Evolutionary conservation across 2,329 filamentous ascomycete genomes (phyloP), one percentile per base, ranked within the genome.

Genomic region (Fusarium zealandicum): DNA sequence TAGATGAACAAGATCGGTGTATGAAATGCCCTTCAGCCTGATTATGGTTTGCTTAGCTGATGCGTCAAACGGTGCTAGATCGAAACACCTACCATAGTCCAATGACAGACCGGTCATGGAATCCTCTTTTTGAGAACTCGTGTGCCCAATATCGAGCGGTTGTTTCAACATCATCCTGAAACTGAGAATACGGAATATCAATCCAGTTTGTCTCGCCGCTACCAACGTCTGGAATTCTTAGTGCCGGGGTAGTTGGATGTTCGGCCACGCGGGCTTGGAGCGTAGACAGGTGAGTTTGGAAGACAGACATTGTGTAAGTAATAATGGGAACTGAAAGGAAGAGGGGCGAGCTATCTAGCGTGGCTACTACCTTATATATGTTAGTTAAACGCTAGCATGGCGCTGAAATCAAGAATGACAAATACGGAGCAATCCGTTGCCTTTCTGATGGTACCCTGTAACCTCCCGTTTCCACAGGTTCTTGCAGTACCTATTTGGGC

Each of bases 11-110:
- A 39, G n/a, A 22, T 61, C 58, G 3, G 17, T 8, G 28, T 59
- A 59, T 3, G 35, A 30, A 2, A 31, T 40, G 5, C 57, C 57
- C 25, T 38, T 44, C 16, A 57, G n/a, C 57, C 57, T 59, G n/a
- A n/a, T n/a, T 27, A 7, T 16, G 1, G 4, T 5, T 9, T 2
- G 7, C 18, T 45, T 28, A 48, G 22, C 18, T 22, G 12, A 37
- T 7, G 6, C 10, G 14, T 5, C 4, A 7, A 7, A 28, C 2
- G 16, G 9, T 14, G 2, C 18, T 2, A 5, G 3, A 16, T 25
- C 9, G 22, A 25, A 13, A 12, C 18, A 41, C 54, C 18, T 30
- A 49, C 55, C 55, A 58, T 18, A 58, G 6, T 1, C 55, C 55
- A 37, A 58, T 38, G 4, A 54, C 35, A 9, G 55, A 54, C 37